Percentiles rank a stretch among this genome's conserved stretches.
phyloP scores from a whole-genome alignment of 441 rosid genomes.

The Arabidopsis lyrata region DNA sequence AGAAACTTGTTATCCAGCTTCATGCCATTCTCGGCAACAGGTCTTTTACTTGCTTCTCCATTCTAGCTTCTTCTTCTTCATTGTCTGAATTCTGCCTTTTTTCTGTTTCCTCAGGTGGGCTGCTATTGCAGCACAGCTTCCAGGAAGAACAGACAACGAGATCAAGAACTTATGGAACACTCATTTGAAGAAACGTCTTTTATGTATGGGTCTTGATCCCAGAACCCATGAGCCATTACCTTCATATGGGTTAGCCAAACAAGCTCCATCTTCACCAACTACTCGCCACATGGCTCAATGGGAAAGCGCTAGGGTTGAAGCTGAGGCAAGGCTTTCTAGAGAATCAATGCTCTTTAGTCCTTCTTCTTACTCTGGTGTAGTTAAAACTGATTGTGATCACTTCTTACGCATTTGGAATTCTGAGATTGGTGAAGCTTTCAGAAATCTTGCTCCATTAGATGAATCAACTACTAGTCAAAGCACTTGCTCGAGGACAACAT shows the following conservation, averaged over 20 bases:
- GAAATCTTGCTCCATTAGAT: slow-evolving; percentile 48
- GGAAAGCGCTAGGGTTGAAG: slow-evolving; percentile 83
- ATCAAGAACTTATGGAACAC: slow-evolving; percentile 84
- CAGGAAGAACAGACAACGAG: slow-evolving; percentile 81
- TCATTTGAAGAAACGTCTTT: slow-evolving; percentile 69
- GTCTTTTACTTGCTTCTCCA: slow-evolving; percentile 23
- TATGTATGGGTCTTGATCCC: slow-evolving; percentile 76
- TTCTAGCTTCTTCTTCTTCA: not conserved
- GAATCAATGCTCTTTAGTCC: slow-evolving; percentile 55
- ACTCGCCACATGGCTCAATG: slow-evolving; percentile 82
- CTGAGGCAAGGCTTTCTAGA: slow-evolving; percentile 71
- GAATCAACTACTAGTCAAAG: slow-evolving; percentile 40
- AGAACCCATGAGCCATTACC: slow-evolving; percentile 77
- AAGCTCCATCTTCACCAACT: slow-evolving; percentile 57
- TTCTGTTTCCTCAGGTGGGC: slow-evolving; percentile 62
- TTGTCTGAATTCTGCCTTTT: not conserved
- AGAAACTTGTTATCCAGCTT: slow-evolving; percentile 73
- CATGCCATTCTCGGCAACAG: slow-evolving; percentile 82
- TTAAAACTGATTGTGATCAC: slow-evolving; percentile 51
- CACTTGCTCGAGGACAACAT: slow-evolving; percentile 52
- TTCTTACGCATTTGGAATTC: slow-evolving; percentile 74
- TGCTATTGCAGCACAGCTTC: slow-evolving; percentile 70
- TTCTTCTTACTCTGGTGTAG: slow-evolving; percentile 8
- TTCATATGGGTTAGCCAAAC: slow-evolving; percentile 43
- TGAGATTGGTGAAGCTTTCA: slow-evolving; percentile 68